Percentiles rank a stretch among this genome's conserved stretches.
phyloP scores from a whole-genome alignment of 768 basidiomycete species.

The Asterophora parasitica region DNA sequence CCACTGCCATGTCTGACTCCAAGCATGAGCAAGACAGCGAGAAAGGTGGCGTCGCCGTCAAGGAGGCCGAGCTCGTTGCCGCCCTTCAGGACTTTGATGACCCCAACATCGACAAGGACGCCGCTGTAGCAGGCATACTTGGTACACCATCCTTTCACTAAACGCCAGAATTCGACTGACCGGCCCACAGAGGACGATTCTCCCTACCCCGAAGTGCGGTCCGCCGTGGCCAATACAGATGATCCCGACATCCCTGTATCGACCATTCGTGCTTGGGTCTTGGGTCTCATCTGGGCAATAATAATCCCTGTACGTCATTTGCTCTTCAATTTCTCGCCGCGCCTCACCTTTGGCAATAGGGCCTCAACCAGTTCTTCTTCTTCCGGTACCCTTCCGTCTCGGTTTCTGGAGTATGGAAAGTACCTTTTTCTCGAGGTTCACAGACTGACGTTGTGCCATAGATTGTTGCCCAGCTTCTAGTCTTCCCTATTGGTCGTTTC shows the following conservation, averaged over 20 bases:
- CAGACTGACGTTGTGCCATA: constrained; percentile 16
- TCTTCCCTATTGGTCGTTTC: constrained; percentile 58
- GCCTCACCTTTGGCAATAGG: constrained; percentile 20
- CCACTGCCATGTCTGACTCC: constrained; percentile 27
- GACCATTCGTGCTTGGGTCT: constrained; percentile 64
- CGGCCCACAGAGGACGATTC: constrained; percentile 51
- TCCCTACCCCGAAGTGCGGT: constrained; percentile 69
- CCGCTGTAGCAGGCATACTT: constrained; percentile 36
- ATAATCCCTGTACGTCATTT: constrained; percentile 42
- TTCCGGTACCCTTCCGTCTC: constrained; percentile 70
- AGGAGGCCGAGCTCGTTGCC: constrained; percentile 24
- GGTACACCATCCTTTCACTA: constrained; percentile 23
- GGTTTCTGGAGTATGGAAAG: constrained; percentile 40
- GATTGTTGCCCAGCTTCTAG: constrained; percentile 65
- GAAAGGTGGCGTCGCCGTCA: constrained; percentile 20
- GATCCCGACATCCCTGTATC: constrained; percentile 57
- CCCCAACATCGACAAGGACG: constrained; percentile 49
- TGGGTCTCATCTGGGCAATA: constrained; percentile 70
- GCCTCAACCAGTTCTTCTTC: constrained; percentile 73
- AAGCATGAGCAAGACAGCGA: constrained; percentile 28
- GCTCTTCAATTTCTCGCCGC: background rate
- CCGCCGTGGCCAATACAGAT: constrained; percentile 67
- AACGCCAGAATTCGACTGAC: background rate
- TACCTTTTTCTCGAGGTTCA: background rate
- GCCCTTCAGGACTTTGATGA: constrained; percentile 44